Evolutionary conservation across 768 basidiomycete genomes (phyloP).

Genomic region (Russula virescens): DNA sequence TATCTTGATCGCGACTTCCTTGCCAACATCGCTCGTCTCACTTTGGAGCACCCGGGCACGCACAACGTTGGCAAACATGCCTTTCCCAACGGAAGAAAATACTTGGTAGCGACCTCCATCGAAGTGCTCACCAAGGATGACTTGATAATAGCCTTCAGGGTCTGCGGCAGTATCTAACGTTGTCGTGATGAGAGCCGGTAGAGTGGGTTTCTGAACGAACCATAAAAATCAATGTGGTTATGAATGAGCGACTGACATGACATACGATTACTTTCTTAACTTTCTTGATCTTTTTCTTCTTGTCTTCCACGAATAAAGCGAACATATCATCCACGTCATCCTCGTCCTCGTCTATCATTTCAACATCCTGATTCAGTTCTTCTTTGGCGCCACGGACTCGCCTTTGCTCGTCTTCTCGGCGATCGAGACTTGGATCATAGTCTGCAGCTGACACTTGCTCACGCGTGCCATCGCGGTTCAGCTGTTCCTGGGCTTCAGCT

Average conservation of each 20-base stretch:
- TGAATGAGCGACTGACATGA: constrained; percentile 6
- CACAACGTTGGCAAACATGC: constrained; percentile 98
- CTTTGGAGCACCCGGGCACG: constrained; percentile 74
- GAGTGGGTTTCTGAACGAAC: constrained; percentile 40
- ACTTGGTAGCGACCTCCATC: constrained; percentile 93
- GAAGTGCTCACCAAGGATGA: constrained; percentile 90
- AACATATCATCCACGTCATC: constrained; percentile 98
- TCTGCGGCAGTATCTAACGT: constrained; percentile 89
- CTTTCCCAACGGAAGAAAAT: constrained; percentile 91
- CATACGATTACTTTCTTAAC: constrained; percentile 48
- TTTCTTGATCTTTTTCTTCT: constrained; percentile 56
- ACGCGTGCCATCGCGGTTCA: constrained; percentile 38
- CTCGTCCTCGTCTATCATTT: constrained; percentile 45
- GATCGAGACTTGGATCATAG: constrained; percentile 82
- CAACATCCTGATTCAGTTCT: constrained; percentile 38
- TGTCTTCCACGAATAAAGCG: constrained; percentile 48
- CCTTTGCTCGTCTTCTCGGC: constrained; percentile 76
- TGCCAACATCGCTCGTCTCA: constrained; percentile 47
- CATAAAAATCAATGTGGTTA: background rate
- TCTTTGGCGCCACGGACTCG: constrained; percentile 46
- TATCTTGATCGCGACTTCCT: constrained; percentile 97
- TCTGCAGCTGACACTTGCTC: constrained; percentile 88
- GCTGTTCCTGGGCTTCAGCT: constrained; percentile 41
- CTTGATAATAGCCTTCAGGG: constrained; percentile 90
- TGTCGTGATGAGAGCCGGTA: constrained; percentile 65